phyloP scores from a whole-genome alignment of 176 grass and related monocot species.

The Guadua angustifolia region DNA sequence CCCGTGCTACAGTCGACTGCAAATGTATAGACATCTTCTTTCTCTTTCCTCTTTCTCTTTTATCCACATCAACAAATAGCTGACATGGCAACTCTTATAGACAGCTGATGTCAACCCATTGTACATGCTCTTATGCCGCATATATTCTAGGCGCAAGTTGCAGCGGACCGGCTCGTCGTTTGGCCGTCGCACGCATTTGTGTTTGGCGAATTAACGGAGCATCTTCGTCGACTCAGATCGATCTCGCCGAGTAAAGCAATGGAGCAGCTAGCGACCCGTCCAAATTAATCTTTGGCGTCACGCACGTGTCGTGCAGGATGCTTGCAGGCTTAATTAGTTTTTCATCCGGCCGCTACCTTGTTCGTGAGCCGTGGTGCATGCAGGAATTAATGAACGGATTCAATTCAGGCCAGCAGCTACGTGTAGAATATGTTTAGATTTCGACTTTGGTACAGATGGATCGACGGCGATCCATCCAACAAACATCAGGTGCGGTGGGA shows the following conservation, averaged over 20 bases:
- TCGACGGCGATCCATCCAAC: constrained; percentile 47
- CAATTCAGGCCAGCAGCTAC: constrained; percentile 6
- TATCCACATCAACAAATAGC: too few species aligned
- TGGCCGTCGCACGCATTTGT: constrained; percentile 6
- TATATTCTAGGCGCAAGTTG: constrained; percentile 49
- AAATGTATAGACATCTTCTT: too few species aligned
- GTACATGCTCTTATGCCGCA: too few species aligned
- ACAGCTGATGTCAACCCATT: too few species aligned
- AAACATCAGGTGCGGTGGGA: constrained; percentile 54
- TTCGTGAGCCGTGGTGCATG: not conserved
- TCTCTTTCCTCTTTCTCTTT: too few species aligned
- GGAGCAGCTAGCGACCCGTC: not conserved
- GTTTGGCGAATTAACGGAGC: constrained; percentile 24
- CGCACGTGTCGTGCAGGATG: constrained; percentile 28
- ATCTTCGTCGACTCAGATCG: constrained; percentile 53
- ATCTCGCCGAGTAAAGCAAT: constrained; percentile 34
- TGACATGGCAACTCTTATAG: too few species aligned
- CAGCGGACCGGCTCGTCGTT: constrained; percentile 26
- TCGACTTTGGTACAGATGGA: constrained; percentile 43
- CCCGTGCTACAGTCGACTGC: too few species aligned
- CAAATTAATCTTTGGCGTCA: not conserved
- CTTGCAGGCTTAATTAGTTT: not conserved
- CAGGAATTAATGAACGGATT: not conserved
- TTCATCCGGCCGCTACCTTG: not conserved
- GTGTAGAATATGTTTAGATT: constrained; percentile 34